phyloP scores from a whole-genome alignment of 768 basidiomycete species.

The Trichaptum fuscoviolaceum region DNA sequence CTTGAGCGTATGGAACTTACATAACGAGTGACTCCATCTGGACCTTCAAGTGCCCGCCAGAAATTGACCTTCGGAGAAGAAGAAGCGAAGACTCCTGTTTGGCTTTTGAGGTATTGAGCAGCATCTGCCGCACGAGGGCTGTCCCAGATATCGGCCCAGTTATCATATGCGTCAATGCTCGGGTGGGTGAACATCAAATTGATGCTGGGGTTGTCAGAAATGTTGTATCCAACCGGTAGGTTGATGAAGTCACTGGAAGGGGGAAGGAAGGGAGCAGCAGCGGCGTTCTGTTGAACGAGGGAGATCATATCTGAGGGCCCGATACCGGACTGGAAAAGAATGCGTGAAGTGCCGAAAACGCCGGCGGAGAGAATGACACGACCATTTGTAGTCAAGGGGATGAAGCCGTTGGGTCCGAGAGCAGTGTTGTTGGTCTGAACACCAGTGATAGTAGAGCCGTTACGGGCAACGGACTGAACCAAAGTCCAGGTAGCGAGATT shows the following conservation, averaged over 20 bases:
- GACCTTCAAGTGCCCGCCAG: constrained; percentile 48
- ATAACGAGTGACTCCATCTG: constrained; percentile 44
- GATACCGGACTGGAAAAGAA: constrained; percentile 57
- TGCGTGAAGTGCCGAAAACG: constrained; percentile 49
- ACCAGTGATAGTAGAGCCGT: constrained; percentile 49
- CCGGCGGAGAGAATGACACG: constrained; percentile 58
- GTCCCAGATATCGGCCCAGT: constrained; percentile 55
- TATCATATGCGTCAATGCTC: constrained; percentile 57
- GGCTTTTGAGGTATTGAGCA: constrained; percentile 44
- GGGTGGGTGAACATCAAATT: constrained; percentile 65
- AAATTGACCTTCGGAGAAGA: constrained; percentile 60
- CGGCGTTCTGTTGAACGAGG: constrained; percentile 41
- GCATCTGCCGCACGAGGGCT: constrained; percentile 51
- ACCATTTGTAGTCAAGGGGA: constrained; percentile 49
- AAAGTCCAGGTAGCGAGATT: constrained; percentile 42
- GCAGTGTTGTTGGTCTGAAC: constrained; percentile 57
- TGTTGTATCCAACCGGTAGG: constrained; percentile 53
- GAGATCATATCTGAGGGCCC: constrained; percentile 55
- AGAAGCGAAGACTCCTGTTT: constrained; percentile 51
- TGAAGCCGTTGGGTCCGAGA: constrained; percentile 49
- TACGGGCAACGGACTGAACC: constrained; percentile 50
- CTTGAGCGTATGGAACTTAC: constrained; percentile 23
- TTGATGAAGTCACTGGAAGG: constrained; percentile 47
- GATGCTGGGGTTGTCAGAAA: constrained; percentile 59
- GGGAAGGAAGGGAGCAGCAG: constrained; percentile 43